Evolutionary conservation across 2,329 filamentous ascomycete species (phyloP).

Genomic region (Rutstroemia sp.): DNA sequence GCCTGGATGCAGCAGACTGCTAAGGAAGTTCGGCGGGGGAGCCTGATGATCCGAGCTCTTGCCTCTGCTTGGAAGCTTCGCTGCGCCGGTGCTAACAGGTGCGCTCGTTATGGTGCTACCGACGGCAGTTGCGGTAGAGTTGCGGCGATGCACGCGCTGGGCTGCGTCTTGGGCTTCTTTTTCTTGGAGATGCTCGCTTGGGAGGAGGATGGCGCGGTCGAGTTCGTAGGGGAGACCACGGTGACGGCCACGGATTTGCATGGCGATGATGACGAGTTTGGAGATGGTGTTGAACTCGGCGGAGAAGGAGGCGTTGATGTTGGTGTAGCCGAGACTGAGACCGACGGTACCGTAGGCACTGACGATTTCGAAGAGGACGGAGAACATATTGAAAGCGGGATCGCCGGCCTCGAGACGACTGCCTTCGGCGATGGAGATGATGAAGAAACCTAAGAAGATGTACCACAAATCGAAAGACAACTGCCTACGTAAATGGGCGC

Average conservation of each 20-base stretch:
- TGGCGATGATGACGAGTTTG: constrained; percentile 61
- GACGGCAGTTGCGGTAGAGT: constrained; percentile 10
- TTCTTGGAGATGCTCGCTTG: constrained; percentile 54
- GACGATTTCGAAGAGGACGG: constrained; percentile 75
- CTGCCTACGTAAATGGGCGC: constrained; percentile 84
- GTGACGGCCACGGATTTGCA: constrained; percentile 63
- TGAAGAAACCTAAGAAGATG: constrained; percentile 86
- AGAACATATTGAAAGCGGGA: constrained; percentile 59
- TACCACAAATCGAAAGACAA: constrained; percentile 98
- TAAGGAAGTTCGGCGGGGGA: constrained; percentile 20
- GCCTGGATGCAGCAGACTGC: constrained; percentile 27
- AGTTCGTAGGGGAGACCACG: constrained; percentile 61
- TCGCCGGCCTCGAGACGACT: constrained; percentile 51
- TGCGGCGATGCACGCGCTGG: constrained; percentile 12
- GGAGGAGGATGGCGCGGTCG: constrained; percentile 63
- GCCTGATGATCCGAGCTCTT: constrained; percentile 1
- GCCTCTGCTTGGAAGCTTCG: constrained; percentile 12
- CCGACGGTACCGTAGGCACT: constrained; percentile 94
- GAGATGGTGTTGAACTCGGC: constrained; percentile 63
- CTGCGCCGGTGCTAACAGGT: constrained; percentile 3
- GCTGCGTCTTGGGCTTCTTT: constrained; percentile 45
- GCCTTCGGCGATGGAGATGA: constrained; percentile 86
- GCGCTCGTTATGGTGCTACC: constrained; percentile 4
- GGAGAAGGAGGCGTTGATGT: constrained; percentile 71
- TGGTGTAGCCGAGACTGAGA: constrained; percentile 74